Conservation (phyloP, 2,329 filamentous ascomycete species). For the Pseudocercospora fijiensis region DNA sequence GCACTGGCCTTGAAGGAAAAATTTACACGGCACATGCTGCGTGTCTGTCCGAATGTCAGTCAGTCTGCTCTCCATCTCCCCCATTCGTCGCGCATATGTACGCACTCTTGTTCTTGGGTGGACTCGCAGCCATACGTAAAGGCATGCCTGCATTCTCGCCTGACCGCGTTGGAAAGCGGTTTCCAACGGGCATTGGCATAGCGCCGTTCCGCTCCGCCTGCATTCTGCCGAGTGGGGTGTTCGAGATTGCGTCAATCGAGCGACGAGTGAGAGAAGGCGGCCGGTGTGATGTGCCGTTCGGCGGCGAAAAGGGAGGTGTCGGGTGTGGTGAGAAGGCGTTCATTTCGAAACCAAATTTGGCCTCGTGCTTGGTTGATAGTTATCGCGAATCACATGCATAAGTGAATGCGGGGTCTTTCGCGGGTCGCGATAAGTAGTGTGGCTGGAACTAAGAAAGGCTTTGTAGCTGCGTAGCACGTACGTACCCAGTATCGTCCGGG, state of each 20-base stretch:
- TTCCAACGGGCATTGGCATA: constrained; percentile 31
- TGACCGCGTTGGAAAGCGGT: constrained; percentile 23
- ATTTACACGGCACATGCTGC: constrained; percentile 97
- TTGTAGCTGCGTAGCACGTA: neutral
- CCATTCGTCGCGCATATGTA: constrained; percentile 5
- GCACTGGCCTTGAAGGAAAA: constrained; percentile 94
- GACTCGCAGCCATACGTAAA: constrained; percentile 45
- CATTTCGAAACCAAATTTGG: constrained; percentile 20
- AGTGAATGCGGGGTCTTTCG: constrained; percentile 9
- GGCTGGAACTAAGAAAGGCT: neutral
- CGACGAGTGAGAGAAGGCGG: constrained; percentile 17
- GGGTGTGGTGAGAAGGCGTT: constrained; percentile 15
- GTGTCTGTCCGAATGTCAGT: constrained; percentile 63
- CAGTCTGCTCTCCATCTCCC: constrained; percentile 4
- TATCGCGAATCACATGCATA: constrained; percentile 17
- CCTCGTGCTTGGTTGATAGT: constrained; percentile 14
- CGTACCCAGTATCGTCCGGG: neutral
- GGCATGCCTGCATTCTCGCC: constrained; percentile 21
- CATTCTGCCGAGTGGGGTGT: constrained; percentile 24
- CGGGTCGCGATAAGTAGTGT: constrained; percentile 5
- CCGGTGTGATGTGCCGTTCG: constrained; percentile 12
- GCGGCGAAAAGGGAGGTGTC: constrained; percentile 13
- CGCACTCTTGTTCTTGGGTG: constrained; percentile 52
- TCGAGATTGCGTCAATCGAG: constrained; percentile 26
- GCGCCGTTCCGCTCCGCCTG: constrained; percentile 31